Evolutionary conservation across 2,329 filamentous ascomycete species (phyloP).

Genomic region (Calonectria pseudoreteaudii): DNA sequence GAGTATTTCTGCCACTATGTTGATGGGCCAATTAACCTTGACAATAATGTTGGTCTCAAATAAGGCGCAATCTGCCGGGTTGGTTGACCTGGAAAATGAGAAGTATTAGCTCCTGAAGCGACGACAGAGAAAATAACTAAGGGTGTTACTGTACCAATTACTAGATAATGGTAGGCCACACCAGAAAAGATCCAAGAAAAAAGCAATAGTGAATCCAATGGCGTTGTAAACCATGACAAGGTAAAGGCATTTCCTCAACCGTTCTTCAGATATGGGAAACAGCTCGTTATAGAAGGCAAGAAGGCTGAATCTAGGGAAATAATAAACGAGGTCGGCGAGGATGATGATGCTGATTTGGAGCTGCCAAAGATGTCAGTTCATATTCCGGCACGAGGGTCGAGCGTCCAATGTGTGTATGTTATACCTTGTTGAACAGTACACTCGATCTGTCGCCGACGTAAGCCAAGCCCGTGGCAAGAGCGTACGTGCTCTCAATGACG

Average conservation of each 20-base stretch:
- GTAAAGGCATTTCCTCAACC: background rate
- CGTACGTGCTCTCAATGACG: background rate
- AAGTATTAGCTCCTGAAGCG: background rate
- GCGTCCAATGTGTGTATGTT: too few relatives aligned
- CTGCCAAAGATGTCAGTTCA: background rate
- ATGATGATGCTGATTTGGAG: background rate
- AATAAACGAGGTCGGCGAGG: background rate
- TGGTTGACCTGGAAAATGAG: background rate
- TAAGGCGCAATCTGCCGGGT: background rate
- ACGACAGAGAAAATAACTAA: background rate
- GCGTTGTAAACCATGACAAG: background rate
- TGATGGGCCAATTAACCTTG: background rate
- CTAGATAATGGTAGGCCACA: background rate
- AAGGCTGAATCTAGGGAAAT: background rate
- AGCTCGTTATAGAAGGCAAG: background rate
- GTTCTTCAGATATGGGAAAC: background rate
- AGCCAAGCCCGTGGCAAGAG: background rate
- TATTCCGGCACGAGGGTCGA: background rate
- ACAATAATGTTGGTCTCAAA: background rate
- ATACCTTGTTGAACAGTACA: background rate
- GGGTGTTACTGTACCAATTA: background rate
- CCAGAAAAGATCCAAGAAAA: background rate
- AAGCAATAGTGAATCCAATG: background rate
- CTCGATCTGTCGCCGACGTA: background rate
- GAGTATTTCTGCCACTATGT: background rate